Evolutionary conservation across 2,329 filamentous ascomycete species (phyloP), one percentile per base, ranked within the genome.

Genomic region (Aspergillus hortae): DNA sequence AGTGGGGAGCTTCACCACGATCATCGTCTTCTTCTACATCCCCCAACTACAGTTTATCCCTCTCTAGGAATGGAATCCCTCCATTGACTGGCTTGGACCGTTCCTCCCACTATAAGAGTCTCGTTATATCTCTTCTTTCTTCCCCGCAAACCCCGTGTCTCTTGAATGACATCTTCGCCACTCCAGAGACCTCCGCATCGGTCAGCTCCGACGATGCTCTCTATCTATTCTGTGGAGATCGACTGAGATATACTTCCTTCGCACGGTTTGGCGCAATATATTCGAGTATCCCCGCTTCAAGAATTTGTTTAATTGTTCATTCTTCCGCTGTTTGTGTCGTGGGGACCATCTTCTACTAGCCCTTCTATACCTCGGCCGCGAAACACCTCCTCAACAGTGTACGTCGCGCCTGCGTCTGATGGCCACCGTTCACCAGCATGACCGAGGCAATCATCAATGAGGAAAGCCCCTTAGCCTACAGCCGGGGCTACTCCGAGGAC

Each of bases 401-500:
- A 17, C 11, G 35, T 11, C 15, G 35, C 12, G 6, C 35, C 15
- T 38, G 5, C 14, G 15, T 15, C 35, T 17, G 14, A 38, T 17
- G 14, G 14, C 35, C 33, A 7, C 21, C 9, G n/a, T 9, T 45
- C 15, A 2, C 15, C 25, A 14, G 49, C 19, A 54, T 58, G 49
- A 21, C 15, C 30, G 44, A 35, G 23, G 42, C 14, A 35, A 35
- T 14, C n/a, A 14, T 57, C 35, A 44, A 35, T 11, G 35, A 53
- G 17, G 17, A 2, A 44, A 36, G 15, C n/a, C 23, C 25, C 9
- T 5, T 51, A 10, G 59, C 48, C 14, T 68, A 67, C 49, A 48
- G 59, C 17, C 56, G 52, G 30, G 70, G 67, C 12, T 76, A 77
- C 56, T 67, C 76, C 54, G 65, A 66, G n/a, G 70, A 77, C 49